Evolutionary conservation across 345 rosid species (phyloP), one percentile per base, ranked within the genome.

Genomic region (Balakata baccata): DNA sequence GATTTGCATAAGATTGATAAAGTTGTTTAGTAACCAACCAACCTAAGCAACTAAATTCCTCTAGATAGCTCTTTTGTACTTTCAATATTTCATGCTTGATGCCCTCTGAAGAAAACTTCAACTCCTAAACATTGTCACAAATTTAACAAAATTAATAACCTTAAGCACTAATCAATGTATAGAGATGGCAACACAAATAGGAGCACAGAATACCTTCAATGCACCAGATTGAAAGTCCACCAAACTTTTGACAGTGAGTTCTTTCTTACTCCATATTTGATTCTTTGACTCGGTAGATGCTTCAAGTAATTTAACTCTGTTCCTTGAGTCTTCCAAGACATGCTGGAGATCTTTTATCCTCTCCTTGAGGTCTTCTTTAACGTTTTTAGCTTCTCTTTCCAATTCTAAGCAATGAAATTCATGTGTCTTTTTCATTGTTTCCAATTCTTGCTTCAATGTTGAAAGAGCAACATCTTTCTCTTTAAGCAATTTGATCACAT

Each of bases 31-130:
- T 18, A 73, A 37, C 11, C 34, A 29, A 29, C 34, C 74, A 49
- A 92, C 98, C 97, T 80, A 92, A 64, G 77, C 64, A 77, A 76
- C 72, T 75, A 74, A 88, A 85, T 64, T 92, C 91, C 75, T 85
- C 88, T 5, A 79, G 41, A 64, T 87, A 86, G 80, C 77, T 83
- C 45, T 78, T 76, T 64, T 83, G 88, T 37, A 84, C 84, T 47
- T 77, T 76, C 22, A 79, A 34, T 70, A 92, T 72, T 81, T 95
- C 94, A 74, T 85, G 84, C 83, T 87, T 90, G 84, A 93, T 88
- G 81, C 87, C 78, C 68, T 76, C 72, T 17, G 86, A 89, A 74
- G 87, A 83, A 22, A 65, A 68, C 74, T 85, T 87, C 81, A 95
- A 68, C 39, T 86, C 94, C 99, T 95, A 84, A 17, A 77, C 17